A percentile compares a stretch with the other conserved stretches of the same genome.
Evolutionary conservation across 495 filamentous ascomycete species (phyloP).

Genomic region (Arthonia radiata): DNA sequence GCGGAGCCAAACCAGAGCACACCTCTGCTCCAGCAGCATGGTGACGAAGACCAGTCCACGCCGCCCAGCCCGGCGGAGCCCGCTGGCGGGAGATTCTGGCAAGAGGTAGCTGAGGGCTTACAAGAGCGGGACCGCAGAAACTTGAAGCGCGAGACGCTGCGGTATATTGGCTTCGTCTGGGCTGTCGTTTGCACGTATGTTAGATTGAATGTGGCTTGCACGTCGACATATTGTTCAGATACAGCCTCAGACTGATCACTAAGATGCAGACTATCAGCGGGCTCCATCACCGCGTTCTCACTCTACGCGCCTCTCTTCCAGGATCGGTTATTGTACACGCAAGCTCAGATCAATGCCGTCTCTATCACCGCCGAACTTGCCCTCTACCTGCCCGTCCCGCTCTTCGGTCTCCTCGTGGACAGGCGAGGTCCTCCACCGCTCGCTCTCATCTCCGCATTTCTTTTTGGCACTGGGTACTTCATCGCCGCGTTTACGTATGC

Average conservation of each 20-base stretch:
- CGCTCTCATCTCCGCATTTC: conserved; percentile 37
- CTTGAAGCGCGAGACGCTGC: conserved; percentile 23
- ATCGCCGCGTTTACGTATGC: conserved; percentile 59
- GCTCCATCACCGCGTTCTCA: conserved; percentile 68
- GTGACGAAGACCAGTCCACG: no score
- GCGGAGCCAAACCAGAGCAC: no score
- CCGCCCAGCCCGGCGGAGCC: background rate
- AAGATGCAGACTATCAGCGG: conserved; percentile 47
- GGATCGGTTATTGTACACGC: conserved; percentile 56
- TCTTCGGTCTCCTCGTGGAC: conserved; percentile 83
- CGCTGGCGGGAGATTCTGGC: conserved; percentile 29
- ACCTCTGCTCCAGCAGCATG: no score
- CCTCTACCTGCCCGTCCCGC: conserved; percentile 68
- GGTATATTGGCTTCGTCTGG: conserved; percentile 32
- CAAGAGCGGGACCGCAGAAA: conserved; percentile 28
- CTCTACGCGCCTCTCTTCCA: conserved; percentile 80
- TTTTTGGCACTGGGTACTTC: conserved; percentile 63
- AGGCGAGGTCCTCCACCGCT: conserved; percentile 55
- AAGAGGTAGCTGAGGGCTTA: conserved; percentile 33
- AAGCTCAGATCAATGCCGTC: conserved; percentile 74
- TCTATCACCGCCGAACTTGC: conserved; percentile 61
- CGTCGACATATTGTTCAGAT: background rate
- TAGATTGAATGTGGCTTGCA: conserved; percentile 1
- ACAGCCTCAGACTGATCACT: conserved; percentile 2
- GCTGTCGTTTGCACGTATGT: conserved; percentile 32